Percentiles rank a stretch among this genome's conserved stretches.
phyloP scores from a whole-genome alignment of 345 rosid genomes.

The Psidium guajava region DNA sequence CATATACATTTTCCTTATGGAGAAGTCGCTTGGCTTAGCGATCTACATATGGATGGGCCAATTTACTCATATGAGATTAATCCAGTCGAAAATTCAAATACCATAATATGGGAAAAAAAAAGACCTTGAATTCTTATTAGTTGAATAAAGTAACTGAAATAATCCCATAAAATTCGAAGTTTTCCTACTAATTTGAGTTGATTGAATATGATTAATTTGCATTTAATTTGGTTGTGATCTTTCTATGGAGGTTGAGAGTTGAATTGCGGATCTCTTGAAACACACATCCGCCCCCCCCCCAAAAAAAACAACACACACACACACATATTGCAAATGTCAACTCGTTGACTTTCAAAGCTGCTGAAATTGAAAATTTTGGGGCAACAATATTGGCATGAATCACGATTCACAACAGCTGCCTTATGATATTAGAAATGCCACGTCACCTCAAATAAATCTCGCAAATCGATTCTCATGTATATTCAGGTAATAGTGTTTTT shows the following conservation, averaged over 20 bases:
- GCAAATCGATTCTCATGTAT: not conserved
- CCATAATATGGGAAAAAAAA: not conserved
- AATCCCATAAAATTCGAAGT: not conserved
- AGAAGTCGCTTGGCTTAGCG: too few relatives aligned
- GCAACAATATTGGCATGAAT: not conserved
- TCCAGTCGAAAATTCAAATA: not conserved
- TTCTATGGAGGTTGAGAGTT: not conserved
- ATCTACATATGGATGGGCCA: not conserved
- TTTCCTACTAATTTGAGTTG: not conserved
- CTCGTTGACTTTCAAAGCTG: not conserved
- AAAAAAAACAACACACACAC: too few relatives aligned
- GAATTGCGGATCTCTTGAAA: not conserved
- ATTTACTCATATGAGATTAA: not conserved
- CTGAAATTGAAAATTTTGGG: not conserved
- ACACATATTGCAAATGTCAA: not conserved
- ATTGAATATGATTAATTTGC: not conserved
- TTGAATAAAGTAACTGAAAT: not conserved
- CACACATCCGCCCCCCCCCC: too few relatives aligned
- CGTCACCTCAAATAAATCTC: not conserved
- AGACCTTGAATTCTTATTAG: not conserved
- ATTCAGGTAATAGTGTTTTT: not conserved
- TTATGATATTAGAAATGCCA: not conserved
- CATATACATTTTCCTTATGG: not conserved
- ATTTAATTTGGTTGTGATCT: not conserved
- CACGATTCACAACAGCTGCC: not conserved